phyloP scores from a whole-genome alignment of 805 yeast genomes.

The Kockiozyma suomiensis region DNA sequence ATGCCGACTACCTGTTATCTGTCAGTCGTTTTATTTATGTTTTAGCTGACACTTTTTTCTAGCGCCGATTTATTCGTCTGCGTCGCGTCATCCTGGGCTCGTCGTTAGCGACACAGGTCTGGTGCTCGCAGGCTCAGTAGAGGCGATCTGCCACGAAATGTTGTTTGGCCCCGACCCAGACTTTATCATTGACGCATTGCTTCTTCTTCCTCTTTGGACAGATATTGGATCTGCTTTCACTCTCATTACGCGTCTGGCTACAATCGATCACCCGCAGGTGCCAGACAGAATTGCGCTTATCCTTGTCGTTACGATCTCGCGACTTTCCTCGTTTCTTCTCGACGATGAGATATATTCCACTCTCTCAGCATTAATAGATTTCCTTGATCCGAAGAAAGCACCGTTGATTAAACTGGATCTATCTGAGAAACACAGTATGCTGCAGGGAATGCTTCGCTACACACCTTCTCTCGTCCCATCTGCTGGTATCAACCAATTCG shows the following conservation, averaged over 20 bases:
- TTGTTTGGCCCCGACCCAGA: slow-evolving; percentile 55
- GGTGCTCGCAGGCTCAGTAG: slow-evolving; percentile 59
- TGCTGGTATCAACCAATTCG: not conserved
- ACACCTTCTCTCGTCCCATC: slow-evolving; percentile 3
- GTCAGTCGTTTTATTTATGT: no score
- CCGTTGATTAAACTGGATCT: slow-evolving; percentile 1
- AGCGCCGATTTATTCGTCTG: slow-evolving; percentile 18
- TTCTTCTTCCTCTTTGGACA: slow-evolving; percentile 59
- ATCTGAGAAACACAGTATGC: slow-evolving; percentile 1
- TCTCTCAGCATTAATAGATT: slow-evolving; percentile 6
- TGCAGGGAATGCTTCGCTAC: slow-evolving; percentile 8
- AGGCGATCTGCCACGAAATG: slow-evolving; percentile 75
- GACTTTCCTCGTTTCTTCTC: slow-evolving; percentile 21
- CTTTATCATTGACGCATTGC: slow-evolving; percentile 49
- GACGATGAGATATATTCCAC: slow-evolving; percentile 8
- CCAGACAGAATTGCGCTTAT: slow-evolving; percentile 13
- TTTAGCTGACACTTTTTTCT: not conserved
- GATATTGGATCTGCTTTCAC: slow-evolving; percentile 51
- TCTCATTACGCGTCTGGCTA: slow-evolving; percentile 50
- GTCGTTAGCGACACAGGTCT: slow-evolving; percentile 53
- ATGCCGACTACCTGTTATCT: not conserved
- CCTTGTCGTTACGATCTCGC: slow-evolving; percentile 2
- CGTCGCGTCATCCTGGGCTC: slow-evolving; percentile 63
- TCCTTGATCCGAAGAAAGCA: not conserved
- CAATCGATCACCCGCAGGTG: not conserved